These are phyloP conservation scores for Glycine soja DNA, from an alignment of 306 rosid species.

Conservation along the genomic window DNA sequence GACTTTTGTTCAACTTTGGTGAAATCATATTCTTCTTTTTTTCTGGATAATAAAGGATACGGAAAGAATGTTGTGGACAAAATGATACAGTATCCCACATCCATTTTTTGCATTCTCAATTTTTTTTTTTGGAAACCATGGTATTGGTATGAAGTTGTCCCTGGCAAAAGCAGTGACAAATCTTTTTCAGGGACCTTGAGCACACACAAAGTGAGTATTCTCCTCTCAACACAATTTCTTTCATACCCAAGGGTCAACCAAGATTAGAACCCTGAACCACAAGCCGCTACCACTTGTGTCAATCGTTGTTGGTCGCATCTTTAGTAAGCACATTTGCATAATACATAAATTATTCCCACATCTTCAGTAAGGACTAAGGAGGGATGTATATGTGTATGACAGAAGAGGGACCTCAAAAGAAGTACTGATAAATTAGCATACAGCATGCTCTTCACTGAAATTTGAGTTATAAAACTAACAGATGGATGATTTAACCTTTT, in stretches of 20 bases:
- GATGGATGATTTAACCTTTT: slow-evolving; percentile 62
- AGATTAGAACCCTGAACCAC: no score
- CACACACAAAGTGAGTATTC: no score
- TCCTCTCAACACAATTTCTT: no score
- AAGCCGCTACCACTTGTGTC: no score
- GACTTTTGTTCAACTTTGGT: slow-evolving; percentile 4
- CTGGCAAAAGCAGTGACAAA: no score
- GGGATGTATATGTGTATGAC: neutral
- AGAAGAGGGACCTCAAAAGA: neutral
- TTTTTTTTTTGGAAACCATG: no score
- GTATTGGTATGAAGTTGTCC: no score
- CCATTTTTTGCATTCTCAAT: neutral
- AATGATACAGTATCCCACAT: slow-evolving; percentile 17
- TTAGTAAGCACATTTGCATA: neutral
- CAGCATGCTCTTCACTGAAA: neutral
- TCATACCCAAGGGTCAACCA: no score
- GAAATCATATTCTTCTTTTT: neutral
- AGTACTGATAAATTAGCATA: slow-evolving; percentile 24
- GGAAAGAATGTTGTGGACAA: neutral
- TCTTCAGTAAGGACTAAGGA: slow-evolving; percentile 15
- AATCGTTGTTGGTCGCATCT: no score
- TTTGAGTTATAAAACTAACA: slow-evolving; percentile 18
- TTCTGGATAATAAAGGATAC: neutral
- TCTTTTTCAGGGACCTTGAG: no score
- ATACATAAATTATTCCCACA: neutral